phyloP scores from a whole-genome alignment of 805 yeast species.

The Trichomonascus vanleenenianus region DNA sequence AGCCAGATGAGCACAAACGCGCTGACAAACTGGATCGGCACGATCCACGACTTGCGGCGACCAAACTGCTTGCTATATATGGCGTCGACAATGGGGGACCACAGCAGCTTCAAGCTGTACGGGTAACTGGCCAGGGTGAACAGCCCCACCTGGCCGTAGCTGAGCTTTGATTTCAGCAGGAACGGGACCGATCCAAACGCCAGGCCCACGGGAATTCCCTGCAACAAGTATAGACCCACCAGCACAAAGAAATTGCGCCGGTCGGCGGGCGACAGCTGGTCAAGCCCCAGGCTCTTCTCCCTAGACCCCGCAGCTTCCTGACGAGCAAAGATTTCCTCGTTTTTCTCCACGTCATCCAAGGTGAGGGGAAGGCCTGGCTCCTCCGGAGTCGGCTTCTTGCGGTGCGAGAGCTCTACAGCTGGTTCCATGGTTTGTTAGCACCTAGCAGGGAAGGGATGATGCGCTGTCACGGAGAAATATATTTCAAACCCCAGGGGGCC shows the following conservation, averaged over 20 bases:
- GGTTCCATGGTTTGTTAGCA: too few species aligned
- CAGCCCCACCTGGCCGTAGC: slow-evolving; percentile 84
- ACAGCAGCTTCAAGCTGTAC: slow-evolving; percentile 79
- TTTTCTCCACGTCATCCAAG: slow-evolving; percentile 10
- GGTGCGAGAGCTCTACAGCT: slow-evolving; percentile 11
- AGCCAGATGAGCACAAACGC: slow-evolving; percentile 58
- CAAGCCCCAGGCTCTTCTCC: slow-evolving; percentile 18
- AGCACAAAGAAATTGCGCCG: slow-evolving; percentile 68
- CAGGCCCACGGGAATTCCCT: slow-evolving; percentile 95
- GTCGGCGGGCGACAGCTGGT: slow-evolving; percentile 37
- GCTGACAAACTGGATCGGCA: slow-evolving; percentile 82
- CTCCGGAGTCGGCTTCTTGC: slow-evolving; percentile 9
- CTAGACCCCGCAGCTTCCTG: background rate
- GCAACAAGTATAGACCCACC: slow-evolving; percentile 70
- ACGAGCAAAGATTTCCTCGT: background rate
- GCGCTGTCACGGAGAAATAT: too few species aligned
- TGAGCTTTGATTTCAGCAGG: slow-evolving; percentile 68
- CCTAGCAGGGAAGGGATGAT: too few species aligned
- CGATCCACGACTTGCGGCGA: slow-evolving; percentile 86
- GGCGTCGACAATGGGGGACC: slow-evolving; percentile 97
- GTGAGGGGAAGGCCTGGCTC: slow-evolving; percentile 14
- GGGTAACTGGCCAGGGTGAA: slow-evolving; percentile 93
- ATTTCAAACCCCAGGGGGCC: too few species aligned
- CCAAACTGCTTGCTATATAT: slow-evolving; percentile 61
- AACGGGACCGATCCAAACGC: slow-evolving; percentile 95